phyloP scores from a whole-genome alignment of 148 eudicot species.

The Rheum nobile region DNA sequence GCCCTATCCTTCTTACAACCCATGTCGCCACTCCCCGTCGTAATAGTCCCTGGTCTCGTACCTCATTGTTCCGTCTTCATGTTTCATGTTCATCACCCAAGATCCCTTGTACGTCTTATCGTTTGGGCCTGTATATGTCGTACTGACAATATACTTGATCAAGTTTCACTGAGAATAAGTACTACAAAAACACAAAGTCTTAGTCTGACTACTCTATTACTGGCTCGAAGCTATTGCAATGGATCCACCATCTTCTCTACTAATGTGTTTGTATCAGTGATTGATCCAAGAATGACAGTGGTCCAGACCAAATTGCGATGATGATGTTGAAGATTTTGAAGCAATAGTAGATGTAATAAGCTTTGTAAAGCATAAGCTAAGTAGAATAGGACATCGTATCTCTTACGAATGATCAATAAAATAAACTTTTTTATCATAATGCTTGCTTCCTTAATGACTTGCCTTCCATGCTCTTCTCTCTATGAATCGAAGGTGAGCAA shows the following conservation, averaged over 20 bases:
- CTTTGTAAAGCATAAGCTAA: too few species aligned
- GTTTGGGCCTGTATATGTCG: conserved; percentile 38
- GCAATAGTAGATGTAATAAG: too few species aligned
- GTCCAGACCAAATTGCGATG: conserved; percentile 92
- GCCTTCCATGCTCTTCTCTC: too few species aligned
- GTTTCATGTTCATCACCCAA: conserved; percentile 89
- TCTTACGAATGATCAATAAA: too few species aligned
- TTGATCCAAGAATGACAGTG: conserved; percentile 81
- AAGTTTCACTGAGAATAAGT: background rate
- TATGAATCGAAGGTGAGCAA: too few species aligned
- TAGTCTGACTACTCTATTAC: conserved; percentile 71
- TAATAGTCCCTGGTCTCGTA: conserved; percentile 53
- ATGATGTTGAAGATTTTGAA: too few species aligned
- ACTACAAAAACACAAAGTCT: conserved; percentile 5
- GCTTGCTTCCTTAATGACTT: too few species aligned
- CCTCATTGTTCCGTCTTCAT: conserved; percentile 51
- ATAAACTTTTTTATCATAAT: too few species aligned
- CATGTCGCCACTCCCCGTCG: conserved; percentile 85
- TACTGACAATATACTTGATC: background rate
- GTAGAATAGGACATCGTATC: too few species aligned
- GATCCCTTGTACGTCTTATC: conserved; percentile 55
- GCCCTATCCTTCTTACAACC: conserved; percentile 71
- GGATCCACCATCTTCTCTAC: conserved; percentile 57
- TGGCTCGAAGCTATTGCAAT: conserved; percentile 54
- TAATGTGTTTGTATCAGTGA: conserved; percentile 29